A percentile compares a stretch with the other conserved stretches of the same genome.
phyloP scores from a whole-genome alignment of 1,139 yeast genomes.

The Entelexis paramagnoliae region DNA sequence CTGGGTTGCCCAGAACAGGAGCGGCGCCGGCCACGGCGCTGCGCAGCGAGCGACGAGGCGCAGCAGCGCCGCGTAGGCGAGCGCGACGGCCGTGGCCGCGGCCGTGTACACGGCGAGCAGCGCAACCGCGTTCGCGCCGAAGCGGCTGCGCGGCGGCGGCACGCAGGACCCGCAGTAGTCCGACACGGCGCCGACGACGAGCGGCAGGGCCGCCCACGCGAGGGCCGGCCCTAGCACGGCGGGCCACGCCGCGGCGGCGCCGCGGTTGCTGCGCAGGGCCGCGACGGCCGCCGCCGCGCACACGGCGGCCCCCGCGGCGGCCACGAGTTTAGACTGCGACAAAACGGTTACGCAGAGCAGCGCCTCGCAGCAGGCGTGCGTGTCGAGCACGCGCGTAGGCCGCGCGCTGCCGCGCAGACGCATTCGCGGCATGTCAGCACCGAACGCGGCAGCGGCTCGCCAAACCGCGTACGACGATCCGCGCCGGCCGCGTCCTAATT shows the following conservation, averaged over 20 bases:
- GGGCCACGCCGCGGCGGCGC: too few species aligned
- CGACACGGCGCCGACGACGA: background rate
- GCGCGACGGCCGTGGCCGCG: background rate
- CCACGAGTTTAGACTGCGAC: background rate
- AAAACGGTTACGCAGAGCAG: background rate
- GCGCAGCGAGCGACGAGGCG: background rate
- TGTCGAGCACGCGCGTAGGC: background rate
- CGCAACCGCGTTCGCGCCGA: background rate
- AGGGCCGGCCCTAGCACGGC: too few species aligned
- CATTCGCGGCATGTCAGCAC: background rate
- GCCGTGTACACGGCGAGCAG: background rate
- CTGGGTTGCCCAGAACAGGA: background rate
- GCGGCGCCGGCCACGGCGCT: background rate
- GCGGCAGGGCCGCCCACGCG: background rate
- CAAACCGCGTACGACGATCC: too few species aligned
- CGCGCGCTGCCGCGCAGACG: background rate
- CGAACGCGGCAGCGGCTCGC: too few species aligned
- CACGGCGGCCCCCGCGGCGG: background rate
- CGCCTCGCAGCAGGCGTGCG: background rate
- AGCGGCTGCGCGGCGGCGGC: background rate
- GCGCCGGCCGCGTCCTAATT: too few species aligned
- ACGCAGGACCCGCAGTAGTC: background rate
- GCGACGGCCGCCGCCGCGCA: background rate
- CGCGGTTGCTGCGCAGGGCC: background rate
- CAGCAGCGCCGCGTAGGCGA: background rate